A percentile compares a stretch with the other conserved stretches of the same genome.
phyloP scores from a whole-genome alignment of 148 eudicot genomes.

The Rhododendron simsii region DNA sequence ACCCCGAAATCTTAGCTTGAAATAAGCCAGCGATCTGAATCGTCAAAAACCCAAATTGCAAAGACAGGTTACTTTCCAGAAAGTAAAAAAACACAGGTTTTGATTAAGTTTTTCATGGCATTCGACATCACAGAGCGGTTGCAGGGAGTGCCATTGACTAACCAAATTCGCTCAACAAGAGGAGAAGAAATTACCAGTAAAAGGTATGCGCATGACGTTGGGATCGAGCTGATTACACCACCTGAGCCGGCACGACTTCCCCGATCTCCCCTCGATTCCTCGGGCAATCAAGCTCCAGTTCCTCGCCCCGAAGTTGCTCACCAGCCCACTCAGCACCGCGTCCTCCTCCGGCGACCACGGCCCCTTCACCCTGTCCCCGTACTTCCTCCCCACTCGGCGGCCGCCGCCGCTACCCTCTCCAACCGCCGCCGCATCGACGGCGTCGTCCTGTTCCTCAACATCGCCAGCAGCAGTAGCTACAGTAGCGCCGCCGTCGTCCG shows the following conservation, averaged over 20 bases:
- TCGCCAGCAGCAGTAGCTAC: not conserved
- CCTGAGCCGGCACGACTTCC: constrained; percentile 64
- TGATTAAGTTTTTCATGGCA: too few relatives aligned
- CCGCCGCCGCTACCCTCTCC: constrained; percentile 13
- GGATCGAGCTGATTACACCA: constrained; percentile 81
- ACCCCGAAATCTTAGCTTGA: not conserved
- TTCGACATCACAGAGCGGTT: too few relatives aligned
- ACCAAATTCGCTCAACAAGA: too few relatives aligned
- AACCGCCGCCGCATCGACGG: not conserved
- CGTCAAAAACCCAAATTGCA: not conserved
- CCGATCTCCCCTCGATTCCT: constrained; percentile 62
- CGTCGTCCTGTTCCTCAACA: not conserved
- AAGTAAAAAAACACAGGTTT: too few relatives aligned
- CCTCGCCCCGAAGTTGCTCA: constrained; percentile 53
- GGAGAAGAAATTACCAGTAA: constrained; percentile 31
- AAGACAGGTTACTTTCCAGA: not conserved
- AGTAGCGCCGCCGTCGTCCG: not conserved
- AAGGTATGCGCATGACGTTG: constrained; percentile 51
- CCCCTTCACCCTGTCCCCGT: constrained; percentile 45
- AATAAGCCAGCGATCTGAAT: not conserved
- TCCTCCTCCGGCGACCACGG: constrained; percentile 74
- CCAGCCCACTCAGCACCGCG: constrained; percentile 39
- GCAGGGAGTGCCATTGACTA: too few relatives aligned
- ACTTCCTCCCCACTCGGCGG: constrained; percentile 1
- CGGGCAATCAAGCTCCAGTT: constrained; percentile 67